Evolutionary conservation across 495 filamentous ascomycete species (phyloP), one percentile per base, ranked within the genome.

Genomic region (Penicillium bialowiezense): DNA sequence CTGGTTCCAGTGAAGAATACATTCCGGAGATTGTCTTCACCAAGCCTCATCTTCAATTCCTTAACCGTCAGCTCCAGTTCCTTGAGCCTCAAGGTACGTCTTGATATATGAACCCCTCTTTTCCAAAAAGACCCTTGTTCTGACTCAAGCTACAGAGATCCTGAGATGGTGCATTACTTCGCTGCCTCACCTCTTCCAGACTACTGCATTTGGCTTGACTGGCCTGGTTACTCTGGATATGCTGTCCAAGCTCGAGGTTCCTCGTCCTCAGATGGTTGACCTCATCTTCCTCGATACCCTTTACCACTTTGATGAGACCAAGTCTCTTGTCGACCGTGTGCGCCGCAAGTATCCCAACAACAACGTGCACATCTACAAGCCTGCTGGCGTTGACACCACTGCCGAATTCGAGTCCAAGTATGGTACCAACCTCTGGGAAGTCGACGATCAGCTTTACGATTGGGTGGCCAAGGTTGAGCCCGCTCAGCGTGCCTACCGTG

Each of bases 391-490:
- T 48, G 77, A 85, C 28, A 88, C 77, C 1, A 76, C 82, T 39
- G 76, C 78, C 17, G 85, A 96, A 41, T 97, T 98, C 61, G 85
- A 87, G 62, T 69, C 77, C 43, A 83, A 82, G 60, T 87, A 96
- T 63, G 92, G 95, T 63, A 74, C 85, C 62, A 83, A 81, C 41
- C 76, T 98, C 12, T 98, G 91, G 87, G 87, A 96, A 62, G 80
- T 75, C 8, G 87, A 92, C 47, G 78, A 90, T 33, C 86, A 96
- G 59, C 78, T 90, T 33, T 98, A 98, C 72, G 93, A 98, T 79
- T 98, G 87, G 81, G 76, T 91, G 41, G 93, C 91, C 70, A 98
- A 98, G 73, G 93, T 97, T 15, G 93, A 98, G 75, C 95, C 93
- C 12, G 88, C 89, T 41, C 88, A 97, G 71, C 86, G 93, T 40